Evolutionary conservation across 23 red algal genomes (phyloP).

Genomic region (Cyanidioschyzon merolae): DNA sequence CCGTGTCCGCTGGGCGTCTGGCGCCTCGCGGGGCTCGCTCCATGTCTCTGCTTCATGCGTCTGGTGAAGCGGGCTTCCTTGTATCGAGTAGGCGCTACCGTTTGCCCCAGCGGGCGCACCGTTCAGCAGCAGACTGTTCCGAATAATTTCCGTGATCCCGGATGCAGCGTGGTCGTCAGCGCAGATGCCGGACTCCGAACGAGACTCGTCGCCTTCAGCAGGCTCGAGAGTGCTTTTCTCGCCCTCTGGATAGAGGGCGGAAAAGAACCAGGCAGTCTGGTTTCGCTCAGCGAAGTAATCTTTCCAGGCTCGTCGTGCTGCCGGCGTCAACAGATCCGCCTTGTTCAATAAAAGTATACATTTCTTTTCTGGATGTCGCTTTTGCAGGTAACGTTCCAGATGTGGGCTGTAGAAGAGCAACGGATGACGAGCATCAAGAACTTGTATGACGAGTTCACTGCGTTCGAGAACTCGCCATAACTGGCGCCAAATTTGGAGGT

Average conservation of each 20-base stretch:
- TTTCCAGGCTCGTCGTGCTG: constrained; percentile 40
- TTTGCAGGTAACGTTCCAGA: constrained; percentile 63
- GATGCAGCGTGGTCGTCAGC: neutral
- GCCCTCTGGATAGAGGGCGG: constrained; percentile 31
- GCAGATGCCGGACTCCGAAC: neutral
- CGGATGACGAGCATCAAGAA: constrained; percentile 91
- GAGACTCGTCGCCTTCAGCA: neutral
- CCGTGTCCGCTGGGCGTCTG: neutral
- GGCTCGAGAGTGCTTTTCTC: constrained; percentile 31
- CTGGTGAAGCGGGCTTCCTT: neutral
- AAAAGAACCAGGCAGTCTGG: constrained; percentile 66
- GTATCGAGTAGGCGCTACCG: neutral
- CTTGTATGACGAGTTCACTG: constrained; percentile 73
- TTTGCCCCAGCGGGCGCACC: neutral
- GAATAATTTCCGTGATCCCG: neutral
- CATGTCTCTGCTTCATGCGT: neutral
- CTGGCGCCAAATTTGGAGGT: constrained; percentile 91
- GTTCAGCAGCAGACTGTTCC: neutral
- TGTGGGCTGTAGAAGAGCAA: constrained; percentile 70
- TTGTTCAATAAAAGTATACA: constrained; percentile 77
- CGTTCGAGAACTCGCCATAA: constrained; percentile 95
- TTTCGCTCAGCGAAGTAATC: constrained; percentile 38
- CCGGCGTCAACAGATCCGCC: constrained; percentile 50
- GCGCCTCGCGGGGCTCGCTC: neutral
- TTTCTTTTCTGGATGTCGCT: constrained; percentile 24